Percentiles rank a stretch among this genome's conserved stretches.
These are phyloP conservation scores for Ananas comosus DNA, from an alignment of 176 grass and related monocot genomes.

Conservation along the genomic window DNA sequence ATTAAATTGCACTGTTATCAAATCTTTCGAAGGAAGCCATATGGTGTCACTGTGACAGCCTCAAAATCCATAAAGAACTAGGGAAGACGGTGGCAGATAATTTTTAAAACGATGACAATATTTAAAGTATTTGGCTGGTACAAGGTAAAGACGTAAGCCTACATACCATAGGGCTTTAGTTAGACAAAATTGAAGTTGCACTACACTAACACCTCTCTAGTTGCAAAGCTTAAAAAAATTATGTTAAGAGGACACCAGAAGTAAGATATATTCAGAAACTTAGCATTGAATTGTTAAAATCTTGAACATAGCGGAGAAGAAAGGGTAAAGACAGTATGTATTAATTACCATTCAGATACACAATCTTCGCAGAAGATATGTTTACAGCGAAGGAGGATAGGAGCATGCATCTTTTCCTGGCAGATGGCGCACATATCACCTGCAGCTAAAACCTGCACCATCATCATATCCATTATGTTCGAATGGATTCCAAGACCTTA, in stretches of 20 bases:
- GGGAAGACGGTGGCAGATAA: too few relatives aligned
- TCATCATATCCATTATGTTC: not conserved
- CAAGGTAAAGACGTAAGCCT: too few relatives aligned
- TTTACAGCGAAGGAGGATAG: constrained; percentile 77
- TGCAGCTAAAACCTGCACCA: constrained; percentile 39
- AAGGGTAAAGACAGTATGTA: not conserved
- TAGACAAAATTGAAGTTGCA: not conserved
- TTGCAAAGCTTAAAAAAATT: not conserved
- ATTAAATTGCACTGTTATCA: too few relatives aligned
- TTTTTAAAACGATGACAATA: too few relatives aligned
- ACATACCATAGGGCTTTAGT: too few relatives aligned
- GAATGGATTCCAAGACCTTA: not conserved
- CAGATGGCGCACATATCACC: constrained; percentile 92
- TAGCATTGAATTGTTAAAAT: not conserved
- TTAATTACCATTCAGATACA: constrained; percentile 72
- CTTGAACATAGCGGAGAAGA: not conserved
- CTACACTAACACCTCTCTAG: not conserved
- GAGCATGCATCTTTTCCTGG: constrained; percentile 85
- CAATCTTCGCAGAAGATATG: constrained; percentile 89
- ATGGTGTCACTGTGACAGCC: too few relatives aligned
- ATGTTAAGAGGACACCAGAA: not conserved
- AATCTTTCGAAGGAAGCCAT: too few relatives aligned
- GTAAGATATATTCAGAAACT: not conserved
- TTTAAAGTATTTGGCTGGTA: too few relatives aligned
- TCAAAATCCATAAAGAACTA: too few relatives aligned